Base-by-base conservation (phyloP, 2,329 filamentous ascomycete genomes). In the Pseudohalonectria lignicola region DNA sequence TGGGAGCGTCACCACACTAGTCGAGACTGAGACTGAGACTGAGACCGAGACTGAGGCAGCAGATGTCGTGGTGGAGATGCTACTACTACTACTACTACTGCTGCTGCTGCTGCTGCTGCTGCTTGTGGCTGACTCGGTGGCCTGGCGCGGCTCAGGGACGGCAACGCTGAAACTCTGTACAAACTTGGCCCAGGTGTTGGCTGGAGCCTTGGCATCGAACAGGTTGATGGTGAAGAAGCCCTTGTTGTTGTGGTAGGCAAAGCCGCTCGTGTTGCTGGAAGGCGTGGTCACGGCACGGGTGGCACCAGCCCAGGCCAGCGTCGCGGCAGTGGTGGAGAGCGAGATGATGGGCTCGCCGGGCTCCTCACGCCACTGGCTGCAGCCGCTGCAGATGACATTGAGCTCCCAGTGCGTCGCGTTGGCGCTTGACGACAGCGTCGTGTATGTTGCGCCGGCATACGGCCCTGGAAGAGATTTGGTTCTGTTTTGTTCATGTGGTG, bases 381-480 rank as follows among this genome's bases (percentile, higher is more conserved):
- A 52, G 3, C 51, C 50, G 2, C 37, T 41, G 45, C 46, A 50
- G 41, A 55, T 47, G 13, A 48, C 41, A 36, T 56, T 40, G n/a
- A 50, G 41, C 40, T 55, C 48, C 50, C 50, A 54, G 37, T 60
- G 43, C 26, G 55, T 41, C 47, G 51, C 10, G 42, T 52, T 53
- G 17, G 37, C 32, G 13, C 36, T 41, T 1, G 47, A 39, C 18
- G 28, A 40, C 31, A 53, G 43, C 18, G 44, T 47, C 10, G 40
- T 43, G 42, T 48, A 48, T 3, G 46, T 46, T 4, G 50, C 48
- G 0, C 38, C 33, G 16, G 41, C 30, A 39, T 52, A 53, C 11
- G 42, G 17, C 4, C 26, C 11, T 0, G 49, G 49, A 4, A 45
- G 34, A 2, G 43, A 39, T 16, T 39, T 31, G 31, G 20, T 28